Conservation (phyloP, 257 asterid genomes). For the Dorcoceras hygrometricum region DNA sequence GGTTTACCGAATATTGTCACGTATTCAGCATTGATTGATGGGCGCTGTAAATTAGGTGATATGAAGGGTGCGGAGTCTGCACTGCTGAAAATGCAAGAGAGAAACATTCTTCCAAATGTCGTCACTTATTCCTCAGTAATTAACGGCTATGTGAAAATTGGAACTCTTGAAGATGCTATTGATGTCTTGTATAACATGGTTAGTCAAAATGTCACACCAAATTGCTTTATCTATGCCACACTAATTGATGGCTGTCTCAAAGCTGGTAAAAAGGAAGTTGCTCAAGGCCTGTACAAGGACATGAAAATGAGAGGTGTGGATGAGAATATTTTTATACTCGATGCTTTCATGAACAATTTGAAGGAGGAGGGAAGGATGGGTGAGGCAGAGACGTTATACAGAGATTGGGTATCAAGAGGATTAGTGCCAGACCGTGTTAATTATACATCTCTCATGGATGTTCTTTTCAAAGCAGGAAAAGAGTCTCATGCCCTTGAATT, state of each 20-base stretch:
- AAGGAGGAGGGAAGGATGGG: slow-evolving; percentile 58
- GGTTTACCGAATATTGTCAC: slow-evolving; percentile 50
- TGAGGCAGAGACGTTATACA: slow-evolving; percentile 61
- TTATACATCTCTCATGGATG: slow-evolving; percentile 83
- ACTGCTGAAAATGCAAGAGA: slow-evolving; percentile 63
- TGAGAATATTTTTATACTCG: slow-evolving; percentile 55
- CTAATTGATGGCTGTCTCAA: slow-evolving; percentile 75
- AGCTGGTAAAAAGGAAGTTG: slow-evolving; percentile 56
- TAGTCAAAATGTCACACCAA: slow-evolving; percentile 50
- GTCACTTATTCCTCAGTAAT: slow-evolving; percentile 66
- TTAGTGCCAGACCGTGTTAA: slow-evolving; percentile 67
- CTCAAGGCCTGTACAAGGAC: slow-evolving; percentile 58
- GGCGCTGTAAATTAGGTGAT: slow-evolving; percentile 66
- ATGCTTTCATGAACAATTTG: slow-evolving; percentile 60
- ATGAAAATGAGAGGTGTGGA: slow-evolving; percentile 58
- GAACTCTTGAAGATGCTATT: slow-evolving; percentile 68
- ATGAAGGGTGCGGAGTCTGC: slow-evolving; percentile 51
- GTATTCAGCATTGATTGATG: slow-evolving; percentile 69
- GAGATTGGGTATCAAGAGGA: slow-evolving; percentile 48
- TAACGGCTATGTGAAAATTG: slow-evolving; percentile 57
- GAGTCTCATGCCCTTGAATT: slow-evolving; percentile 66
- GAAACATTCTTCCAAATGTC: slow-evolving; percentile 52
- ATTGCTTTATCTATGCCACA: slow-evolving; percentile 50
- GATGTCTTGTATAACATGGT: slow-evolving; percentile 51
- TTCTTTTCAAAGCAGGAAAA: slow-evolving; percentile 74